Conservation (phyloP, 805 yeast genomes). For the Ogataea saltuana region DNA sequence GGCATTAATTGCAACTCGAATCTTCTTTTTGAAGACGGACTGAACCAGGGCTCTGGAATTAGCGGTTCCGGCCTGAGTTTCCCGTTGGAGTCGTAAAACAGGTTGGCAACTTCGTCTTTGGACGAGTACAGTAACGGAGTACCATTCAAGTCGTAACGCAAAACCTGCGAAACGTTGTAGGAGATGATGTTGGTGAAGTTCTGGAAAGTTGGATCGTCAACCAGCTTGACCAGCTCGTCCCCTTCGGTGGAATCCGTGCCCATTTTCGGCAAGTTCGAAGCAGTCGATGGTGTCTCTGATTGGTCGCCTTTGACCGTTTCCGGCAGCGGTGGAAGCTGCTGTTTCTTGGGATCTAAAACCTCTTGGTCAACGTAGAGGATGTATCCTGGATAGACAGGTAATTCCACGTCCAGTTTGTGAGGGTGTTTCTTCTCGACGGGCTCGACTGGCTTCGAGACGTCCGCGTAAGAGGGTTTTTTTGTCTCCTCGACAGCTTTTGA, state of each 20-base stretch:
- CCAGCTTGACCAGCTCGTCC: constrained; percentile 51
- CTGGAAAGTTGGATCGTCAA: constrained; percentile 78
- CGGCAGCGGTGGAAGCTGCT: constrained; percentile 45
- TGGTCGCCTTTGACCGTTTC: constrained; percentile 23
- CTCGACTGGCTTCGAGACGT: constrained; percentile 21
- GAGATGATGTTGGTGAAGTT: constrained; percentile 73
- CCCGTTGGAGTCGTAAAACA: constrained; percentile 35
- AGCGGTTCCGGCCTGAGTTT: constrained; percentile 27
- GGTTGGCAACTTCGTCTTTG: constrained; percentile 52
- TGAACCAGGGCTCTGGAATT: constrained; percentile 61
- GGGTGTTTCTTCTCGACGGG: constrained; percentile 5
- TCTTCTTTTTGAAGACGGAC: constrained; percentile 58
- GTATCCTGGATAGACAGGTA: constrained; percentile 63
- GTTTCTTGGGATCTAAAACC: constrained; percentile 50
- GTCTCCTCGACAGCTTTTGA: not conserved
- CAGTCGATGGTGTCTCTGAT: constrained; percentile 5
- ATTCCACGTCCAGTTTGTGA: constrained; percentile 19
- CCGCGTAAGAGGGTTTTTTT: constrained; percentile 23
- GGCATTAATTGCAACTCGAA: constrained; percentile 96
- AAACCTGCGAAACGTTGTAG: constrained; percentile 82
- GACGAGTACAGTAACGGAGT: constrained; percentile 73
- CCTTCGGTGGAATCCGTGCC: constrained; percentile 39
- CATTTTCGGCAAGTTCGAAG: constrained; percentile 28
- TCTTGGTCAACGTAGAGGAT: constrained; percentile 76
- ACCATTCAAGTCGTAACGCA: constrained; percentile 82